phyloP scores from a whole-genome alignment of 108 stramenopile species.

The Fragilariopsis cylindrus region DNA sequence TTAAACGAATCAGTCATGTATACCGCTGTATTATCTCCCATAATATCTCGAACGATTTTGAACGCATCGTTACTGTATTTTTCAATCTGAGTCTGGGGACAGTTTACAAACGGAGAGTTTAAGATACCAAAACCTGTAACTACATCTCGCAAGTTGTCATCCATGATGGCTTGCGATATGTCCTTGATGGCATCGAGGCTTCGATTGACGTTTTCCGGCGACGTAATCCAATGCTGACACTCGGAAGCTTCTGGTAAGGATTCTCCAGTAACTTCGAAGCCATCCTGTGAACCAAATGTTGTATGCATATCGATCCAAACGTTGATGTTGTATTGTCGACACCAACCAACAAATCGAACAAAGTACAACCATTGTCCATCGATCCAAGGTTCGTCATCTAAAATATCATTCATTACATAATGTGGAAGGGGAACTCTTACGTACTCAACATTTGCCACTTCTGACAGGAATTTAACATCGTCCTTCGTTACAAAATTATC shows the following conservation, averaged over 20 bases:
- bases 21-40: constrained; percentile 43
- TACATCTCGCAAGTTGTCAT: constrained; percentile 54
- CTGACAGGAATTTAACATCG: constrained; percentile 41
- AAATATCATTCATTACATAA: constrained; percentile 53
- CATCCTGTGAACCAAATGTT: constrained; percentile 65
- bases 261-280: constrained; percentile 54
- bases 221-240: constrained; percentile 39
- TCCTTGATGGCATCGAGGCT: constrained; percentile 42
- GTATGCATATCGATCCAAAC: constrained; percentile 76
- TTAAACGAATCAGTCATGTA: constrained; percentile 59
- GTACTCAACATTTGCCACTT: constrained; percentile 54
- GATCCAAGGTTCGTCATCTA: constrained; percentile 50
- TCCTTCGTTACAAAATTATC: constrained; percentile 60
- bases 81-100: constrained; percentile 27
- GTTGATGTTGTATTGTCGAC: constrained; percentile 45
- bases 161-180: constrained; percentile 37
- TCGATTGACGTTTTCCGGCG: constrained; percentile 38
- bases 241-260: constrained; percentile 18
- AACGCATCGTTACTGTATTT: constrained; percentile 49
- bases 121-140: constrained; percentile 71
- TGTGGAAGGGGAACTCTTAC: constrained; percentile 67
- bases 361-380: constrained; percentile 61
- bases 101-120: constrained; percentile 62
- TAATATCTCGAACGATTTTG: constrained; percentile 31
- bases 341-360: constrained; percentile 55